Base-by-base conservation (phyloP, 106 monocot genomes). In the Dactylorhiza incarnata region DNA sequence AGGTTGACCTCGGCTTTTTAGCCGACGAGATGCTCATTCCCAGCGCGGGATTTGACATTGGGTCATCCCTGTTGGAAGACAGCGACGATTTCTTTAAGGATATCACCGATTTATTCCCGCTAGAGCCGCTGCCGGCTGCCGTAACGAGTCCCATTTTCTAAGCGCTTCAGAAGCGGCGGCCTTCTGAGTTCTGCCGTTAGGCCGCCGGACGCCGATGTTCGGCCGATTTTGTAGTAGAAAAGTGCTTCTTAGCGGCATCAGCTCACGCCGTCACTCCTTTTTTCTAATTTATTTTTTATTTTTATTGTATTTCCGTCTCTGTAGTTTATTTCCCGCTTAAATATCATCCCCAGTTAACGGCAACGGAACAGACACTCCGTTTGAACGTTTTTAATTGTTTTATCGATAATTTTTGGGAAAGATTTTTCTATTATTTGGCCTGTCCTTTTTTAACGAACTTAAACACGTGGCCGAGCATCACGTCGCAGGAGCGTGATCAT, bases 81-180 rank as follows among this genome's bases (percentile, higher is more conserved):
- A 53, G 12, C 13, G 85, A 83, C 24, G 86, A 89, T 50, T 78
- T 46, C 20, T 89, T 83, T 71, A 54, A 65, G 2, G 81, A 83
- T 11, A 88, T 88, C 77, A 73, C 53, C 63, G 89, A 89, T 76
- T 76, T 89, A 25, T 86, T 89, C 77, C 63, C 83, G 72, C 37
- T 80, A 73, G 86, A 25, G 76, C 75, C 54, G 1, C 43, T 24
- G 5, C 65, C 65, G 29, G 26, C 65, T 0, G 65, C 65, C 14
- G 13, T 29, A 26, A 29, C 29, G 10, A 65, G 11, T 12, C 5
- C 13, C 13, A 29, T 26, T 20, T 26, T 65, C 65, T 65, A 65
- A 65, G 12, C 8, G 9, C 2, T 37, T 0, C 9, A 25, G 10
- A 6, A 24, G 16, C 58, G n/a, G 19, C 19, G 12, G 11, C 23